Evolutionary conservation across 164 flowering plant genomes (phyloP).

Genomic region (Saururus chinensis): DNA sequence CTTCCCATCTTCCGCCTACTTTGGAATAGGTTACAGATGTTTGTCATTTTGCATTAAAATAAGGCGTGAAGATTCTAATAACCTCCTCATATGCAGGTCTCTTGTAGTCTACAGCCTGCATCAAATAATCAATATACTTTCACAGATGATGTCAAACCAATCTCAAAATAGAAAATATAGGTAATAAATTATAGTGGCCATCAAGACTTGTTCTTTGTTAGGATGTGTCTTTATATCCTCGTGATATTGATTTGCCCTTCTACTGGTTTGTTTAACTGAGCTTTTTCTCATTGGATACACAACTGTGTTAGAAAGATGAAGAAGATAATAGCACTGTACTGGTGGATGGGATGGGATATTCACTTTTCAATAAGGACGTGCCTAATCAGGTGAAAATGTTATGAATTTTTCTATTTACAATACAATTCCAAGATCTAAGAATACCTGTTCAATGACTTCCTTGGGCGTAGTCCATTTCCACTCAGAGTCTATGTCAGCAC

Average conservation of each 20-base stretch:
- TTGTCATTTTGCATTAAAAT: slow-evolving; percentile 22
- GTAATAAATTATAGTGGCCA: background rate
- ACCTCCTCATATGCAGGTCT: slow-evolving; percentile 85
- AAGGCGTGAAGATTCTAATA: slow-evolving; percentile 51
- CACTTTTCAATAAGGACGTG: no score
- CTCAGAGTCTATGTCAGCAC: slow-evolving; percentile 61
- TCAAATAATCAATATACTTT: background rate
- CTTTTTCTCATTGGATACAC: no score
- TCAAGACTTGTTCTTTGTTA: no score
- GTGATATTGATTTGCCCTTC: background rate
- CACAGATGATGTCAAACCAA: background rate
- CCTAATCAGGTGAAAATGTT: no score
- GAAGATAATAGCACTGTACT: no score
- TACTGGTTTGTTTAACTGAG: no score
- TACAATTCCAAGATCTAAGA: background rate
- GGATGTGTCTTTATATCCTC: background rate
- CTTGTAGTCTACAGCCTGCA: slow-evolving; percentile 93
- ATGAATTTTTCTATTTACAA: no score
- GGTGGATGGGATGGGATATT: no score
- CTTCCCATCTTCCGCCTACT: slow-evolving; percentile 30
- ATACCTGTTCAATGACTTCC: slow-evolving; percentile 84
- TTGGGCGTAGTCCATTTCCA: slow-evolving; percentile 92
- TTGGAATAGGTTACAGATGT: slow-evolving; percentile 18
- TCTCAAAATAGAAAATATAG: background rate
- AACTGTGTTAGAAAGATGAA: no score